These are phyloP conservation scores for Verticillium albo-atrum DNA, from an alignment of 2,329 filamentous ascomycete genomes.

Conservation along the genomic window DNA sequence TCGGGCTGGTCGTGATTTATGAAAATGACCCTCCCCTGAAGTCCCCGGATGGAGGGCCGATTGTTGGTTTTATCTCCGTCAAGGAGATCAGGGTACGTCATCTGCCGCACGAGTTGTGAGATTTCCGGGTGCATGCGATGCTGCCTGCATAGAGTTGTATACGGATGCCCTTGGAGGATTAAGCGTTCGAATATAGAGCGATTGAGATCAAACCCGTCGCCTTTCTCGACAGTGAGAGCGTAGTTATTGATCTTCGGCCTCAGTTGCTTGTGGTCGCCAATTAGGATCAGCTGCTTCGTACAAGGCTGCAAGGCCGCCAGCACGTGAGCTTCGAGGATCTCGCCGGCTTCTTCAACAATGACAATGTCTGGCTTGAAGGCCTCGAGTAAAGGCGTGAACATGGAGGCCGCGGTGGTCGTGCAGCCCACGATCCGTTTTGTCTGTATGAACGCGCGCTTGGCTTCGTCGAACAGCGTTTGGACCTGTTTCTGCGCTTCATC, in stretches of 20 bases:
- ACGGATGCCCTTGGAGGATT: conserved; percentile 47
- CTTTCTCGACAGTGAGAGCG: conserved; percentile 55
- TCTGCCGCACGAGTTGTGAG: conserved; percentile 48
- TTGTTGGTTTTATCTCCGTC: conserved; percentile 47
- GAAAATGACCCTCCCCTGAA: conserved; percentile 59
- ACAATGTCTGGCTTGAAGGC: conserved; percentile 53
- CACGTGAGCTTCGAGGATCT: conserved; percentile 66
- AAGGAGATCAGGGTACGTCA: conserved; percentile 59
- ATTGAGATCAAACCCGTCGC: conserved; percentile 63
- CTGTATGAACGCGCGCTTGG: conserved; percentile 37
- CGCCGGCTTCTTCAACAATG: conserved; percentile 68
- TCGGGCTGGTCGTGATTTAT: conserved; percentile 59
- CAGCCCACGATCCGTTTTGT: conserved; percentile 60
- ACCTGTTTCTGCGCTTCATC: conserved; percentile 36
- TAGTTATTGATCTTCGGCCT: conserved; percentile 64
- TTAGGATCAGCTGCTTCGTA: conserved; percentile 61
- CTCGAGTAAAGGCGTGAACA: conserved; percentile 49
- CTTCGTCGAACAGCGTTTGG: conserved; percentile 37
- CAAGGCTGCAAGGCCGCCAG: conserved; percentile 52
- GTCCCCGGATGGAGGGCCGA: conserved; percentile 46
- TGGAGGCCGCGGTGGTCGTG: conserved; percentile 68
- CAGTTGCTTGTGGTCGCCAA: conserved; percentile 71
- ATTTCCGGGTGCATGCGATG: conserved; percentile 69
- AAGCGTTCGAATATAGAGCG: conserved; percentile 66
- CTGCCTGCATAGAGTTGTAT: conserved; percentile 53